Evolutionary conservation across 139 green algal species (phyloP), one percentile per base, ranked within the genome.

Genomic region (Trebouxia sp.): DNA sequence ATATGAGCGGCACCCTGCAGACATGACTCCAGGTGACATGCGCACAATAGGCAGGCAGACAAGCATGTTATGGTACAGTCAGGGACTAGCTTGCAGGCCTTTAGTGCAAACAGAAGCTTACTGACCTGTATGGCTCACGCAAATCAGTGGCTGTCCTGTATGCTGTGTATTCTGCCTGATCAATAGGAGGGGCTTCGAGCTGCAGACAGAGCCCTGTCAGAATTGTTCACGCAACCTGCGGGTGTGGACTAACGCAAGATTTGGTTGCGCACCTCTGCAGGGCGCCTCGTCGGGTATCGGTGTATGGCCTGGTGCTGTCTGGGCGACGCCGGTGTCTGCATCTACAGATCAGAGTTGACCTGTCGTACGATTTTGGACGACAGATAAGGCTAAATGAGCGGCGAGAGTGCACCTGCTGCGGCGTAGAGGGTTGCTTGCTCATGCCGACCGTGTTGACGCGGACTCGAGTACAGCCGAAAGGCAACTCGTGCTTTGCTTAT

Each of bases 51-150:
- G n/a, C n/a, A n/a, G n/a, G n/a, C n/a, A n/a, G n/a, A n/a, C n/a
- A n/a, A n/a, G n/a, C n/a, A n/a, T n/a, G n/a, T n/a, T n/a, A n/a
- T n/a, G n/a, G n/a, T n/a, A n/a, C n/a, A n/a, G n/a, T n/a, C n/a
- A 56, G 12, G 48, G 48, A 26, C 14, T 15, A 56, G 14, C 15
- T 56, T 56, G 5, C 56, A 69, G 24, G 6, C 14, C 1, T 35
- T 38, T 32, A 39, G 50, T 17, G 50, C 50, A 3, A 58, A 58
- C 50, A 58, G 0, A 48, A 65, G 37, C 30, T 38, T 0, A 17
- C 51, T 43, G 42, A 91, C 91, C 86, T 83, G 83, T 95, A 95
- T 0, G 91, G 91, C 26, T 89, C 88, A 10, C 91, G 42, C 11
- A 95, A 67, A 66, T 93, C 90, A 12, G 88, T 92, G 1, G 80